Conservation (phyloP, 192 early-diverging fungal species). For the Phlyctochytrium bullatum region DNA sequence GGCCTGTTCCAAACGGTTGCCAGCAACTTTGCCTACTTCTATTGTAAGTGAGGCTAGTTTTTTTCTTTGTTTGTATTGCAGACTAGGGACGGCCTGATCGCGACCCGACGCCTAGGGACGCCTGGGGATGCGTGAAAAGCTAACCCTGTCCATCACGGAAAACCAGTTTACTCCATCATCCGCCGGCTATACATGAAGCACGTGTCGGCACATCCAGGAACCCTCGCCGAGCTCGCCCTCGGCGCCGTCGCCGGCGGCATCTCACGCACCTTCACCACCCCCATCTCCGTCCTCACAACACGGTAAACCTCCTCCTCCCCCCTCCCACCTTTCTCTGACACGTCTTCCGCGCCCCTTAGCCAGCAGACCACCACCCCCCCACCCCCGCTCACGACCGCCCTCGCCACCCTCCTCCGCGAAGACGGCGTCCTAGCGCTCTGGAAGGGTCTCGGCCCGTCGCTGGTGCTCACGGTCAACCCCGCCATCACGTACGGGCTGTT, state of each 20-base stretch:
- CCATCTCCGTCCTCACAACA: constrained; percentile 90
- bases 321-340: neutral
- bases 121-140: too few relatives aligned
- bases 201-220: constrained; percentile 56
- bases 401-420: constrained; percentile 66
- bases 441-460: constrained; percentile 85
- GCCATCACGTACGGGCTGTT: constrained; percentile 96
- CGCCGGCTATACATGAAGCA: constrained; percentile 9
- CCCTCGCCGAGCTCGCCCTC: constrained; percentile 75
- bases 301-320: constrained; percentile 7
- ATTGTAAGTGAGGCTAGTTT: constrained; percentile 8
- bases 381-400: constrained; percentile 57
- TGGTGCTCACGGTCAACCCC: constrained; percentile 87
- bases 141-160: neutral
- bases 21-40: constrained; percentile 53
- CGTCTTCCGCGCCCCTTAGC: constrained; percentile 21
- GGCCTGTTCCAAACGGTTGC: constrained; percentile 64
- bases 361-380: constrained; percentile 71
- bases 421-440: constrained; percentile 84
- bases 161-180: constrained; percentile 30
- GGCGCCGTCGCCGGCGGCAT: constrained; percentile 88
- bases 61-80: neutral
- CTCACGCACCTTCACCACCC: constrained; percentile 83
- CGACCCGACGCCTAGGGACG: too few relatives aligned
- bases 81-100: too few relatives aligned